phyloP scores from a whole-genome alignment of 257 asterid species.

The Penstemon newberryi region DNA sequence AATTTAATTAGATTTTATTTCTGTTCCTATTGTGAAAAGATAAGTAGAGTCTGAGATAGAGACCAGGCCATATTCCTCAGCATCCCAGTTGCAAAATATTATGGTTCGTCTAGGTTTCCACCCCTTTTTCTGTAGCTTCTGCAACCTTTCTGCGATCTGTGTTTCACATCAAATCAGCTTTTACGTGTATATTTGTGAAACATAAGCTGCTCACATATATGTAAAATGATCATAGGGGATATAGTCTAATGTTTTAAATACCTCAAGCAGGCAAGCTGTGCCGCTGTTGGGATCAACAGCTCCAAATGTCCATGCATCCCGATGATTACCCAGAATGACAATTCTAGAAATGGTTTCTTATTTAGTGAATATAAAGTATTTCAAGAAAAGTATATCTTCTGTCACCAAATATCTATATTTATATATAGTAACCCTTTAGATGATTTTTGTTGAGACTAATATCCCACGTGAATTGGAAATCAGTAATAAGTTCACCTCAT shows the following conservation, averaged over 20 bases:
- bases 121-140: conserved; percentile 55
- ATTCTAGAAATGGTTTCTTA: conserved; percentile 39
- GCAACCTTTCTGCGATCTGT: conserved; percentile 67
- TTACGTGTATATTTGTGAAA: conserved; percentile 5
- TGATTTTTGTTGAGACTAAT: background rate
- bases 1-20: conserved; percentile 1
- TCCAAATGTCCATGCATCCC: conserved; percentile 97
- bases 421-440: background rate
- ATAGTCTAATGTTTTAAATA: conserved; percentile 17
- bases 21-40: background rate
- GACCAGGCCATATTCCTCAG: conserved; percentile 94
- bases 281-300: conserved; percentile 93
- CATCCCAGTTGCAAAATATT: conserved; percentile 84
- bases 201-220: background rate
- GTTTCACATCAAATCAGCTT: conserved; percentile 27
- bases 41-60: conserved; percentile 30
- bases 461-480: too few species aligned
- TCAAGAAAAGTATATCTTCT: background rate
- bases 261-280: conserved; percentile 87
- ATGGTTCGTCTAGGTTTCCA: conserved; percentile 86
- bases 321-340: conserved; percentile 87
- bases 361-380: conserved; percentile 16
- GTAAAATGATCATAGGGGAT: conserved; percentile 1
- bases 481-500: too few species aligned
- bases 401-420: background rate